Conservation (phyloP, 257 asterid genomes). For the Solanum tarapatanum region DNA sequence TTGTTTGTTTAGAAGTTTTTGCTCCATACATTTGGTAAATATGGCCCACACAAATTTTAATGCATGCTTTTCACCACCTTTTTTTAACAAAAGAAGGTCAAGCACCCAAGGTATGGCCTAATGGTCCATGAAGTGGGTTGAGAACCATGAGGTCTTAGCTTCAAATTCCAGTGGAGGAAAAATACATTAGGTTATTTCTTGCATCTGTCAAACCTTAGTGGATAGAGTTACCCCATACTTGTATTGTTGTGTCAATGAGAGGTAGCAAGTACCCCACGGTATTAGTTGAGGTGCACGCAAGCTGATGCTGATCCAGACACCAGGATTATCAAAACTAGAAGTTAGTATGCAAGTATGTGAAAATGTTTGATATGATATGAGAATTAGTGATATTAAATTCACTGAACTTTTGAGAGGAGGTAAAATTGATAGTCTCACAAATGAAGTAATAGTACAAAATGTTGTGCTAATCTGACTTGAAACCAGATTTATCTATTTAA, state of each 20-base stretch:
- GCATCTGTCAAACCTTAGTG: neutral
- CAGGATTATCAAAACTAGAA: neutral
- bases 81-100: neutral
- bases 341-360: neutral
- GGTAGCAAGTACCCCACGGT: neutral
- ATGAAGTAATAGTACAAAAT: neutral
- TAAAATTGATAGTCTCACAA: neutral
- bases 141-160: neutral
- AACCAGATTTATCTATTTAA: neutral
- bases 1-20: neutral
- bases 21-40: neutral
- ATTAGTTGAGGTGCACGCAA: neutral
- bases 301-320: neutral
- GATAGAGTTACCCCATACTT: neutral
- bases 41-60: neutral
- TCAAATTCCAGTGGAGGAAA: neutral
- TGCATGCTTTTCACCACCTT: neutral
- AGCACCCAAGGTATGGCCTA: neutral
- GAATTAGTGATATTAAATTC: neutral
- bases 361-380: neutral
- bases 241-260: neutral
- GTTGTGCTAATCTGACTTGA: neutral
- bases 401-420: neutral
- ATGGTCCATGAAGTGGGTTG: neutral
- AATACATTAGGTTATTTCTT: neutral